A percentile compares a stretch with the other conserved stretches of the same genome.
These are phyloP conservation scores for Physcia stellaris DNA, from an alignment of 495 filamentous ascomycete genomes.

Conservation along the genomic window DNA sequence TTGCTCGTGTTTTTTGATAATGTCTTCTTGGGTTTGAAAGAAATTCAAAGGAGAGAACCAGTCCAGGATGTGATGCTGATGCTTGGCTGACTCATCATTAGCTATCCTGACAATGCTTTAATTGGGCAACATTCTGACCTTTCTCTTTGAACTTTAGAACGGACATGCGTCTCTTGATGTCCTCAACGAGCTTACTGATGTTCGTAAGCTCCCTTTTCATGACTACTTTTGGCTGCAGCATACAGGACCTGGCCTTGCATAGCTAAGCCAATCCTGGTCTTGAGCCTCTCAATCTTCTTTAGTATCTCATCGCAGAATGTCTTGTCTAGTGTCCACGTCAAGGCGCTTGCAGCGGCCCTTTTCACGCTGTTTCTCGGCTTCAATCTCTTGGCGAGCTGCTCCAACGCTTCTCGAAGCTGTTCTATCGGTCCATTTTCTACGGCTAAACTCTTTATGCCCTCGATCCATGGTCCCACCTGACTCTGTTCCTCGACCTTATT, in stretches of 20 bases:
- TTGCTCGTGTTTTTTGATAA: conserved; percentile 15
- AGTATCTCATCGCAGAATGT: background rate
- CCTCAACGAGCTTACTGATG: background rate
- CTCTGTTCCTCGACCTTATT: background rate
- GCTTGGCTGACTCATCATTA: background rate
- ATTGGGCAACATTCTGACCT: no score
- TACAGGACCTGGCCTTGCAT: background rate
- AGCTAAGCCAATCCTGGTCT: background rate
- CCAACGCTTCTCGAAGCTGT: conserved; percentile 1
- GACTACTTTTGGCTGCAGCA: background rate
- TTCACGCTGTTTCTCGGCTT: background rate
- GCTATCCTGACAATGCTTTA: no score
- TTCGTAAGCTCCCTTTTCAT: background rate
- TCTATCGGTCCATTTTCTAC: conserved; percentile 1
- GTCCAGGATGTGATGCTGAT: conserved; percentile 5
- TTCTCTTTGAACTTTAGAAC: no score
- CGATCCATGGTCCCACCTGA: background rate
- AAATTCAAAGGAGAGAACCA: conserved; percentile 16
- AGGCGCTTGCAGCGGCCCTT: background rate
- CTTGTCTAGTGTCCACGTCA: background rate
- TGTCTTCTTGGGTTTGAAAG: conserved; percentile 8
- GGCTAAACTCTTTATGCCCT: background rate
- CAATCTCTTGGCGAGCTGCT: conserved; percentile 1
- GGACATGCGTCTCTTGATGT: conserved; percentile 1
- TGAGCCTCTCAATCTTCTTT: background rate